Evolutionary conservation across 2,329 filamentous ascomycete genomes (phyloP).

Genomic region (Neurospora sp.): DNA sequence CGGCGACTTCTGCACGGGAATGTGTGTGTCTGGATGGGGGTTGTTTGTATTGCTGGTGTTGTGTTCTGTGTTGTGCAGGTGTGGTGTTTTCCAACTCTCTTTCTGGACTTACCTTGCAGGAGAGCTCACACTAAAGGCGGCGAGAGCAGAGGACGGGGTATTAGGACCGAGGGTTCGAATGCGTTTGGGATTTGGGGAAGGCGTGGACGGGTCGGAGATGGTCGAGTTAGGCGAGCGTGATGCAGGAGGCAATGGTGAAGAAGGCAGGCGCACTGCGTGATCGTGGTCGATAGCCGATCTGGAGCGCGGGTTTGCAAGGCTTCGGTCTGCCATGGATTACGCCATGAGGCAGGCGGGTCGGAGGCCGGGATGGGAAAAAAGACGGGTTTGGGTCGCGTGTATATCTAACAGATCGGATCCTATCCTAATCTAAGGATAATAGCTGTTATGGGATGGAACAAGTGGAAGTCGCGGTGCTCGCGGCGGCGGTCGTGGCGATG

Average conservation of each 20-base stretch:
- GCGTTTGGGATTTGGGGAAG: conserved; percentile 4
- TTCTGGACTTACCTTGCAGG: neutral
- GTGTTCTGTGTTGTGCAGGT: neutral
- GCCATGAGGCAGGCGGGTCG: conserved; percentile 44
- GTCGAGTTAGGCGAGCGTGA: conserved; percentile 12
- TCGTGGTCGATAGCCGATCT: conserved; percentile 47
- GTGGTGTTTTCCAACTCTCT: neutral
- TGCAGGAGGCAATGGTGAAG: conserved; percentile 15
- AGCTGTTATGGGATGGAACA: neutral
- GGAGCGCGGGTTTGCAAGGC: conserved; percentile 37
- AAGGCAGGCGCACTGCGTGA: conserved; percentile 38
- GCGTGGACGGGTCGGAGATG: conserved; percentile 10
- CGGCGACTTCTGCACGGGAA: neutral
- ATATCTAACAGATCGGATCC: neutral
- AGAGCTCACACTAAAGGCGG: neutral
- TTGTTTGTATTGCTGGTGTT: neutral
- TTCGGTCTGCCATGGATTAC: conserved; percentile 63
- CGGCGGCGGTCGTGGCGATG: neutral
- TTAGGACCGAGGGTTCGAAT: conserved; percentile 1
- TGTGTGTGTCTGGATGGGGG: neutral
- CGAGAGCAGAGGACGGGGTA: neutral
- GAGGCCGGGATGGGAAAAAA: conserved; percentile 11
- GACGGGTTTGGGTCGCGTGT: neutral
- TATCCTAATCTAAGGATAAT: neutral
- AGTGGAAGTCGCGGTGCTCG: neutral